A percentile compares a stretch with the other conserved stretches of the same genome.
phyloP scores from a whole-genome alignment of 225 moss, liverwort and hornwort species.

The Thuidium tamariscinum region DNA sequence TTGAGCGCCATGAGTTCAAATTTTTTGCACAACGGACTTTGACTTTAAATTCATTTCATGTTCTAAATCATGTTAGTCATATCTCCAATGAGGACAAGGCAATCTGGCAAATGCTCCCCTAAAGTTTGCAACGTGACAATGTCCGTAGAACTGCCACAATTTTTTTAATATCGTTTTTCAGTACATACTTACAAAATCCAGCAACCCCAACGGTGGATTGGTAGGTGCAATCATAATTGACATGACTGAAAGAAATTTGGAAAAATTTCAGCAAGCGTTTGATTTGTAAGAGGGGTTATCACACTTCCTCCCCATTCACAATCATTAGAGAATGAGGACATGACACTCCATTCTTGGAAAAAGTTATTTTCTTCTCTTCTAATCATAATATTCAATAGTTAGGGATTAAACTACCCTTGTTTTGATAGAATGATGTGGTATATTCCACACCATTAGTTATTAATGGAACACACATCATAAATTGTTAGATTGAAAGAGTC shows the following conservation, averaged over 20 bases:
- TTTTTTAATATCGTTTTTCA: not conserved
- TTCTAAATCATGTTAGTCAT: not conserved
- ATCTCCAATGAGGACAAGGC: not conserved
- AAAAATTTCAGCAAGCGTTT: not conserved
- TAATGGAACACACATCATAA: no score
- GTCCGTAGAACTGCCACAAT: not conserved
- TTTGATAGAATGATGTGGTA: no score
- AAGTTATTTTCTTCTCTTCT: not conserved
- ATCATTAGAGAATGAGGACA: not conserved
- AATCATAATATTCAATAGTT: no score
- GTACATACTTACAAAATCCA: not conserved
- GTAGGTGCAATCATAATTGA: no score
- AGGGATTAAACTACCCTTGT: no score
- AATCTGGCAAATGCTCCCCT: not conserved
- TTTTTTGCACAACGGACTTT: not conserved
- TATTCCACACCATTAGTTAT: no score
- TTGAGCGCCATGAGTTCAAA: not conserved
- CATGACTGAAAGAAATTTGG: not conserved
- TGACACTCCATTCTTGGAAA: fast-evolving
- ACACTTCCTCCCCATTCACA: not conserved
- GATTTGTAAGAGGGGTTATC: not conserved
- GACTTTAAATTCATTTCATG: not conserved
- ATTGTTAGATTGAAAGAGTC: no score
- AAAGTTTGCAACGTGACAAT: not conserved
- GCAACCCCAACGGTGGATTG: not conserved